phyloP scores from a whole-genome alignment of 805 yeast species.

The Priceomyces castillae region DNA sequence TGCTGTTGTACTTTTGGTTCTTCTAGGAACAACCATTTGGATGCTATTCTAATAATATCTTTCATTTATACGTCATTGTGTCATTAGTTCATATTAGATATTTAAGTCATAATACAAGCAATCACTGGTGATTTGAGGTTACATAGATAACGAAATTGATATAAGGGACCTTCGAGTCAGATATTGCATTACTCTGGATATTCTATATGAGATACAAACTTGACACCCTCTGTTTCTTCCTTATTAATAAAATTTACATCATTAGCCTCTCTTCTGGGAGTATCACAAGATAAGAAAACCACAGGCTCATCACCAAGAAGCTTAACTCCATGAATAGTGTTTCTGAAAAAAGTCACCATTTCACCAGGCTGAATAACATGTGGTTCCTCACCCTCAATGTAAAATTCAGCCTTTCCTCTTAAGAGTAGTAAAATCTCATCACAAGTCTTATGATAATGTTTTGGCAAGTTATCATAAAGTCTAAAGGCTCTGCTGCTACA shows the following conservation, averaged over 20 bases:
- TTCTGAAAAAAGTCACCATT: constrained; percentile 5
- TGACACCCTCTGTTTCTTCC: constrained; percentile 3
- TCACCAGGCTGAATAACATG: neutral
- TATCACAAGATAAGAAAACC: constrained; percentile 4
- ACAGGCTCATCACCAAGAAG: constrained; percentile 1
- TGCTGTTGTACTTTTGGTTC: constrained; percentile 55
- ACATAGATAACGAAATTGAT: too few species aligned
- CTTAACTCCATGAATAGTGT: constrained; percentile 5
- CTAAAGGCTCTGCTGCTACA: constrained; percentile 5
- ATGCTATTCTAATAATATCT: constrained; percentile 67
- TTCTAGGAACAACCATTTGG: constrained; percentile 75
- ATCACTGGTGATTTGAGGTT: too few species aligned
- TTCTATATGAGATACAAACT: constrained; percentile 4
- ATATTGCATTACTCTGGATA: neutral
- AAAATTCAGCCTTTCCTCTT: constrained; percentile 4
- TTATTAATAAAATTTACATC: constrained; percentile 1
- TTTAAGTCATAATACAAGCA: too few species aligned
- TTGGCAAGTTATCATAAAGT: constrained; percentile 3
- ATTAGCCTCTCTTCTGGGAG: constrained; percentile 4
- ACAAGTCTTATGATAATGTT: constrained; percentile 3
- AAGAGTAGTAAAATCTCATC: constrained; percentile 3
- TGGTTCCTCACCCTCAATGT: constrained; percentile 2
- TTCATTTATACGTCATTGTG: too few species aligned
- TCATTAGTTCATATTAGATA: too few species aligned
- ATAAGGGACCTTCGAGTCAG: too few species aligned